Evolutionary conservation across 352 stramenopile species (phyloP).

Genomic region (Phytophthora brassicae): DNA sequence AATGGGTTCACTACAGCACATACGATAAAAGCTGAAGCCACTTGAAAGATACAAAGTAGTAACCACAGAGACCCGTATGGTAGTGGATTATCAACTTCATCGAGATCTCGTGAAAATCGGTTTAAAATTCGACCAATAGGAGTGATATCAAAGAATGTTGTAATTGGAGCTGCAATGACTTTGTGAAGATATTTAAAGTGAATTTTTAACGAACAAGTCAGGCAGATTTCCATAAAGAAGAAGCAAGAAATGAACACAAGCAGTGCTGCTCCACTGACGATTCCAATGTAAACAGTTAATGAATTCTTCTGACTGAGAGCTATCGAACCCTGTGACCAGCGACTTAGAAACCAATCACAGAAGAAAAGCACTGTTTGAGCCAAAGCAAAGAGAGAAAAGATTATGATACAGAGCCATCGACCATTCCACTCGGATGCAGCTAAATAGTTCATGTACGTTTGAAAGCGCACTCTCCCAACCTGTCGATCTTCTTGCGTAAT

Average conservation of each 20-base stretch:
- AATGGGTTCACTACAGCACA: slow-evolving; percentile 49
- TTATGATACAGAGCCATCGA: too few species aligned
- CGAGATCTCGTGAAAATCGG: slow-evolving; percentile 60
- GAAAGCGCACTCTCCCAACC: slow-evolving; percentile 36
- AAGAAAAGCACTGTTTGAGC: slow-evolving; percentile 50
- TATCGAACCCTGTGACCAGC: slow-evolving; percentile 44
- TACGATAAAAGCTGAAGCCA: slow-evolving; percentile 40
- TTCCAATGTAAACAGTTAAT: slow-evolving; percentile 37
- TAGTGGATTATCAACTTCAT: slow-evolving; percentile 60
- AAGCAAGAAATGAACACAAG: slow-evolving; percentile 44
- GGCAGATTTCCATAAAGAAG: slow-evolving; percentile 53
- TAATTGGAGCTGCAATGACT: slow-evolving; percentile 47
- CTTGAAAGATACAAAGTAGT: slow-evolving; percentile 49
- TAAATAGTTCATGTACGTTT: slow-evolving; percentile 52
- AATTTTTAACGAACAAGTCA: slow-evolving; percentile 43
- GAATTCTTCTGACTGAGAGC: slow-evolving; percentile 37
- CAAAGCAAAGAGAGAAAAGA: slow-evolving; percentile 39
- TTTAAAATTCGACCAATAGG: slow-evolving; percentile 69
- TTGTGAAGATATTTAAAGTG: slow-evolving; percentile 48
- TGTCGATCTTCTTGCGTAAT: slow-evolving; percentile 43
- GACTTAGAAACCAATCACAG: slow-evolving; percentile 57
- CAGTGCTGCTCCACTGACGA: slow-evolving; percentile 32
- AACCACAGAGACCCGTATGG: slow-evolving; percentile 57
- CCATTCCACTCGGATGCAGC: slow-evolving; percentile 48
- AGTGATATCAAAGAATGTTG: slow-evolving; percentile 68